These are phyloP conservation scores for Phytophthora cajani DNA, from an alignment of 352 stramenopile genomes.

Conservation along the genomic window DNA sequence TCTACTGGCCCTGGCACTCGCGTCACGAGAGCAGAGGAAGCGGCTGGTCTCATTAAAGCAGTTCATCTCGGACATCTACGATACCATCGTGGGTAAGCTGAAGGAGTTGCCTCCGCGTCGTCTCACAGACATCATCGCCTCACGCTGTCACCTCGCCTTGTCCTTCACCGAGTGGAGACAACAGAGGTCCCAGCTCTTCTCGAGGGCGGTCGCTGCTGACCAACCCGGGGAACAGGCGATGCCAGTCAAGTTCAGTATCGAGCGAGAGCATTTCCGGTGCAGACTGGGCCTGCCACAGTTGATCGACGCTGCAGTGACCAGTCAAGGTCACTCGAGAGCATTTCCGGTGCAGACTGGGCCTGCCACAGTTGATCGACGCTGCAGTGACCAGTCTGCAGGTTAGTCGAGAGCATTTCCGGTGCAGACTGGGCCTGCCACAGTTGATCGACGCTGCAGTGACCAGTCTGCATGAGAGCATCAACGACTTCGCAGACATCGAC, in stretches of 20 bases:
- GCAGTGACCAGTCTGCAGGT: slow-evolving; percentile 48
- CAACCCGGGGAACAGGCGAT: slow-evolving; percentile 20
- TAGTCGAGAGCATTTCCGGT: slow-evolving; percentile 70
- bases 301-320: slow-evolving; percentile 52
- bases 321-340: slow-evolving; percentile 57
- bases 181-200: slow-evolving; percentile 29
- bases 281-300: slow-evolving; percentile 61
- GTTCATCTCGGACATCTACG: slow-evolving; percentile 76
- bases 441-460: slow-evolving; percentile 58
- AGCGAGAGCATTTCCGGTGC: slow-evolving; percentile 70
- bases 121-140: slow-evolving; percentile 37
- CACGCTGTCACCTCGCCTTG: slow-evolving; percentile 51
- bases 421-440: slow-evolving; percentile 57
- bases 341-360: slow-evolving; percentile 68
- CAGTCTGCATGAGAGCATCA: slow-evolving; percentile 39
- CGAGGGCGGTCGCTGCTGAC: slow-evolving; percentile 21
- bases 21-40: slow-evolving; percentile 61
- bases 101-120: slow-evolving; percentile 34
- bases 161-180: slow-evolving; percentile 55
- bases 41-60: slow-evolving; percentile 61
- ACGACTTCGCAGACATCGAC: slow-evolving; percentile 50
- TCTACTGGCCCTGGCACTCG: slow-evolving; percentile 36
- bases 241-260: slow-evolving; percentile 44
- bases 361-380: slow-evolving; percentile 61
- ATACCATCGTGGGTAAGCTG: slow-evolving; percentile 61